A percentile compares a stretch with the other conserved stretches of the same genome.
These are phyloP conservation scores for Usnea hakonensis DNA, from an alignment of 495 filamentous ascomycete genomes.

Conservation along the genomic window DNA sequence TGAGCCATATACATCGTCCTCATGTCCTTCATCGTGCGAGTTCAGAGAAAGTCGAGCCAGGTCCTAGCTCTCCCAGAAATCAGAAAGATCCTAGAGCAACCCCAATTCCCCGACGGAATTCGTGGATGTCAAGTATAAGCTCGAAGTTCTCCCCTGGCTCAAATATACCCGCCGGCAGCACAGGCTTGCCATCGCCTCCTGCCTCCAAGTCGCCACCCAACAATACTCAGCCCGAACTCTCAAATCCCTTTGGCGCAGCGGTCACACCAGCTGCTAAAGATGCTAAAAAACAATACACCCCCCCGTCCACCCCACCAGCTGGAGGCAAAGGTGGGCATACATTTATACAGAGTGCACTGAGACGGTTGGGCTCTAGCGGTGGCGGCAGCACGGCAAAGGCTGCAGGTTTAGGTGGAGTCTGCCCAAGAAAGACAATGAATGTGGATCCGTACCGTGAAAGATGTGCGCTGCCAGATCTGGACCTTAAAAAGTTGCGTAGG, in stretches of 20 bases:
- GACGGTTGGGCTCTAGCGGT: conserved; percentile 69
- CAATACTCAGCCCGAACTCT: conserved; percentile 34
- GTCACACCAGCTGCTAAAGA: conserved; percentile 54
- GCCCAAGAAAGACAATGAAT: conserved; percentile 76
- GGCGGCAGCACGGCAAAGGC: conserved; percentile 38
- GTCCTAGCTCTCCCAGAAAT: conserved; percentile 27
- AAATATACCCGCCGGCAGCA: conserved; percentile 35
- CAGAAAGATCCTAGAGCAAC: conserved; percentile 29
- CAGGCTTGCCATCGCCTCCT: conserved; percentile 35
- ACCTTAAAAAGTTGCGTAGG: conserved; percentile 69
- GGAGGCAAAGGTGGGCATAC: conserved; percentile 59
- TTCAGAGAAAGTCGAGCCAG: conserved; percentile 23
- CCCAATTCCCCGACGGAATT: conserved; percentile 51
- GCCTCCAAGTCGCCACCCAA: conserved; percentile 41
- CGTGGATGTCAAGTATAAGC: conserved; percentile 88
- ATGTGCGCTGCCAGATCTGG: conserved; percentile 69
- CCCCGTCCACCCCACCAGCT: conserved; percentile 58
- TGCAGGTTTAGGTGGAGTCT: conserved; percentile 46
- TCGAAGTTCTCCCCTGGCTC: conserved; percentile 82
- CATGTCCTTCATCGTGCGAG: conserved; percentile 19
- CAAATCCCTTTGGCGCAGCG: conserved; percentile 43
- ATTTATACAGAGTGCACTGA: conserved; percentile 73
- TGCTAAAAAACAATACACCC: conserved; percentile 42
- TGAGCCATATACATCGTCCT: conserved; percentile 23
- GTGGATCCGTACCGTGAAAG: conserved; percentile 71